phyloP scores from a whole-genome alignment of 345 rosid species.

The Eucalyptus regnans region DNA sequence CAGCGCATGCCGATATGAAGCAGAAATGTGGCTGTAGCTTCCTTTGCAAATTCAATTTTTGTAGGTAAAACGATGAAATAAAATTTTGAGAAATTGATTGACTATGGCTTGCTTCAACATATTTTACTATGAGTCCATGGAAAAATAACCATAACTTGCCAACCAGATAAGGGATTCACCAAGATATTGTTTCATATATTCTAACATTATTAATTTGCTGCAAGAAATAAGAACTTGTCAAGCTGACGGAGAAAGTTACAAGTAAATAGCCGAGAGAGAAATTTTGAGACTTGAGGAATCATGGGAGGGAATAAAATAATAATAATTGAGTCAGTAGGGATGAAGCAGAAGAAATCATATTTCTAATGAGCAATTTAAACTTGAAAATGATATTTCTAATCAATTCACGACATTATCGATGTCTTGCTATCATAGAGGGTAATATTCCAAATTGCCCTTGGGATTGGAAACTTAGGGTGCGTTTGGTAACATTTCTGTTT shows the following conservation, averaged over 20 bases:
- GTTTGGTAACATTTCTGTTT: no score
- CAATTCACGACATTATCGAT: background rate
- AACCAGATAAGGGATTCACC: background rate
- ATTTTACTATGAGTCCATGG: background rate
- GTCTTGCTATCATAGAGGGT: background rate
- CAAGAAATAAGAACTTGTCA: no score
- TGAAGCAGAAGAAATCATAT: background rate
- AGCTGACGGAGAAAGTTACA: background rate
- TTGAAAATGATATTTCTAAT: no score
- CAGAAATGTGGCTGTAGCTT: background rate
- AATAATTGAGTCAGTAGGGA: background rate
- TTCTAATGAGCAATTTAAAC: background rate
- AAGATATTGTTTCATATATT: no score
- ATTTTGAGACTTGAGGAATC: background rate
- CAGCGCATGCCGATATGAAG: background rate
- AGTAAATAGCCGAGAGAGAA: background rate
- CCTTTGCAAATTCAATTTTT: background rate
- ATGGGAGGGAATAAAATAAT: background rate
- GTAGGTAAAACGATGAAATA: background rate
- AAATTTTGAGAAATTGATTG: background rate
- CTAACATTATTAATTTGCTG: background rate
- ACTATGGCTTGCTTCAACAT: background rate
- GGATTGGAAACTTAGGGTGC: background rate
- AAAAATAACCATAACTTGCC: background rate
- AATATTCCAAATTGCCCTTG: background rate